A percentile compares a stretch with the other conserved stretches of the same genome.
These are phyloP conservation scores for Ettlia oleoabundans DNA, from an alignment of 139 green algal genomes.

Conservation along the genomic window DNA sequence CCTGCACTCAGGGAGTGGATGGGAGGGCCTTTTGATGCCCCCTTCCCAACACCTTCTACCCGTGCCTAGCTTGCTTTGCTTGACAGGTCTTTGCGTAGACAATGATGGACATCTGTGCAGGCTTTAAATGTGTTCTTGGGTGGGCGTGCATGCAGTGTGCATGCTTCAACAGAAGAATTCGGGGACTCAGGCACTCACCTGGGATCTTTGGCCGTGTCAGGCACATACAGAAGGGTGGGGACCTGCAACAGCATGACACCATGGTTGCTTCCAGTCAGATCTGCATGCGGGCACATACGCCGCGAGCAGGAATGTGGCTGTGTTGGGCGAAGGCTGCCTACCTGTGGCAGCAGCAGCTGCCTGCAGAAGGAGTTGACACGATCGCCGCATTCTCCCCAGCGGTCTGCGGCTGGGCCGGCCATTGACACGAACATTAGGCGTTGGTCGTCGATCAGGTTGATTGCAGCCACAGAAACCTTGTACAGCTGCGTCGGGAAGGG, in stretches of 20 bases:
- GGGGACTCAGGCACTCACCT: neutral
- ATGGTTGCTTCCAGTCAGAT: too few species aligned
- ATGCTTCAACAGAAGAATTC: too few species aligned
- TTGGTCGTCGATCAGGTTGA: slow-evolving; percentile 10
- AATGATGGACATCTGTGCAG: too few species aligned
- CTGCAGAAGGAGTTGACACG: neutral
- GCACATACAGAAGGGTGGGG: slow-evolving; percentile 23
- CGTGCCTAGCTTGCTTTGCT: too few species aligned
- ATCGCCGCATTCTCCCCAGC: slow-evolving; percentile 10
- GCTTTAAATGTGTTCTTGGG: too few species aligned
- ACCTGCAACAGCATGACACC: neutral
- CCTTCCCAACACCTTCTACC: too few species aligned
- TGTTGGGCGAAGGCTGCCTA: neutral
- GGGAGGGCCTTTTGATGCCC: too few species aligned
- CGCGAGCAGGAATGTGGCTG: too few species aligned
- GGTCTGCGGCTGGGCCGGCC: neutral
- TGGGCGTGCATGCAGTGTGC: too few species aligned
- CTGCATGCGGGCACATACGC: too few species aligned
- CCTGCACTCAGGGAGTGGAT: neutral
- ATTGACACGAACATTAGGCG: slow-evolving; percentile 6
- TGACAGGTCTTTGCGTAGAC: neutral
- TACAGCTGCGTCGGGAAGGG: too few species aligned
- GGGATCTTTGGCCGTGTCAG: neutral
- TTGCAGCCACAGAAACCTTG: neutral
- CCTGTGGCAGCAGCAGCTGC: slow-evolving; percentile 21